Base-by-base conservation (phyloP, 208 protist species). In the Leishmania turanica region DNA sequence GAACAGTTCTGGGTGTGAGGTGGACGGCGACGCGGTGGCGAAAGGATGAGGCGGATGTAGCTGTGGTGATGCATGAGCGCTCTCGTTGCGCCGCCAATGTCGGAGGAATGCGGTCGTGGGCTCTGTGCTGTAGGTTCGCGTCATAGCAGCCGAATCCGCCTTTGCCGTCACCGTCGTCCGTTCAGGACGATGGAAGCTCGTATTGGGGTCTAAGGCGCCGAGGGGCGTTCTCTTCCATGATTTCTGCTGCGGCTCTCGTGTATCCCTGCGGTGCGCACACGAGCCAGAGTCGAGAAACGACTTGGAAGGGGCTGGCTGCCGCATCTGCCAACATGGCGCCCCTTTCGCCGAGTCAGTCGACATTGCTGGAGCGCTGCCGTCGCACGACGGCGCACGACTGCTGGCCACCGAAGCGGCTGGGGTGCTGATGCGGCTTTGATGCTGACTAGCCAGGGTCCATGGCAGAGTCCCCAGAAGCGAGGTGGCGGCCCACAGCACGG, bases 401-500 rank as follows among this genome's bases (percentile, higher is more conserved):
- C 51, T 79, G 8, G 24, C 21, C 19, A 68, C 64, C n/a, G 82
- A 85, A 27, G 15, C 31, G 42, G 73, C 77, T n/a, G 77, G 64
- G 13, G 77, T 81, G 19, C 54, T 51, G 27, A 24, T 31, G 47
- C 71, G 77, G 56, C 82, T 85, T n/a, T 54, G 66, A 31, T 81
- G 62, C 77, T 70, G 40, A 31, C 82, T 75, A 17, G 9, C 42
- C 53, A 85, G 66, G 77, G 75, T 73, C 64, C 77, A 82, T 62
- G 82, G 82, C 17, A 64, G 62, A 27, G 77, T 82, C 1, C 82
- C 82, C 37, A 85, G 49, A 19, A 85, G 78, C 47, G 82, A 85
- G 24, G 71, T 79, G 15, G 82, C 82, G 11, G 54, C 71, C 82
- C 82, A 85, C 53, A 85, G 73, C 65, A 85, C 77, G 3, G 77